Evolutionary conservation across 1,284 basidiomycete genomes (phyloP), one percentile per base, ranked within the genome.

Genomic region (Singerocomus rubriflavus): DNA sequence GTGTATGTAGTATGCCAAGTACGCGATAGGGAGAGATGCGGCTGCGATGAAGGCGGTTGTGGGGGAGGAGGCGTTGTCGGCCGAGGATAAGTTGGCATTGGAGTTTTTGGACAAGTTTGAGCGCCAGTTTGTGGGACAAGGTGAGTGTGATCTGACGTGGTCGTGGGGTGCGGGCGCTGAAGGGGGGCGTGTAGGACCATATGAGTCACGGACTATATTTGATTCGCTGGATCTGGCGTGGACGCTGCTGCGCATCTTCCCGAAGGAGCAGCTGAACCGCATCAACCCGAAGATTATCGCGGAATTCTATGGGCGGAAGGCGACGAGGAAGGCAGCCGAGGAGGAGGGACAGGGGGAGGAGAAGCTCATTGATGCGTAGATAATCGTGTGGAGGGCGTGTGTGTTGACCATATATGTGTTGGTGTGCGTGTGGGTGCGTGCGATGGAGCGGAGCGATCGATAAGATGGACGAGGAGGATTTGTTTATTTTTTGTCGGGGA

Each of bases 41-140:
- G 94, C 96, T 1, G 82, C 95, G 5, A 99, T 99, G 97, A 99
- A 99, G 74, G 97, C 97, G 50, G 97, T 99, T 42, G 97, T 99
- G 44, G 97, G 97, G 68, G 97, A 99, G 71, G 97, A 99, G 71
- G 96, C 97, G 6, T 74, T 99, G 59, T 93, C 91, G 31, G 75
- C 85, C 0, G 96, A 98, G 71, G 96, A 98, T 71, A 96, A 95
- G 73, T 78, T 94, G 42, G 92, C 93, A 5, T 74, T 96, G 48
- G 93, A 95, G 69, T 96, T 97, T 77, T 73, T 96, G 60, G 91
- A 93, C 70, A 92, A 93, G 71, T 97, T 98, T 71, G 94, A 98
- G 74, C 85, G 84, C 55, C 86, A 93, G 64, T 98, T 97, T 69
- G 93, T 98, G 44, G 91, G 91, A 45, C 94, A 98, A 81, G 93